Percentiles rank a stretch among this genome's conserved stretches.
These are phyloP conservation scores for Apiospora marii DNA, from an alignment of 2,329 filamentous ascomycete genomes.

Conservation along the genomic window DNA sequence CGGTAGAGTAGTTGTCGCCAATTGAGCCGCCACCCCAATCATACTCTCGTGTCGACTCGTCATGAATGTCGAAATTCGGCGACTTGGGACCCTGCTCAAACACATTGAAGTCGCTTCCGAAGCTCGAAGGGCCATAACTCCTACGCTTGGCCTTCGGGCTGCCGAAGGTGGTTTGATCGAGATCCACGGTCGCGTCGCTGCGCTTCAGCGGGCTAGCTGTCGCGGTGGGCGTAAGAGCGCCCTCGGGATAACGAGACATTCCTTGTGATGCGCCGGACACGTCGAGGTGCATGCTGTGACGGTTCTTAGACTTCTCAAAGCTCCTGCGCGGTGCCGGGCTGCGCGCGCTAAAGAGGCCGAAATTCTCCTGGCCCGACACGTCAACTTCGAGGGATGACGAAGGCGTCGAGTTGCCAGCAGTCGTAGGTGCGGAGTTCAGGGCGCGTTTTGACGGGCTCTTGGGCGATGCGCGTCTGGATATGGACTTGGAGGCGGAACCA, in stretches of 20 bases:
- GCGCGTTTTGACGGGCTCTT: constrained; percentile 84
- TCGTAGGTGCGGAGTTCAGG: constrained; percentile 73
- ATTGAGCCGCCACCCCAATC: constrained; percentile 53
- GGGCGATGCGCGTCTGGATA: constrained; percentile 75
- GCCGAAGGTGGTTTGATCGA: constrained; percentile 79
- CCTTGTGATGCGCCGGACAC: constrained; percentile 59
- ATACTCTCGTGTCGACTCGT: constrained; percentile 60
- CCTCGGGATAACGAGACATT: constrained; percentile 60
- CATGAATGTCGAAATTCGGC: constrained; percentile 59
- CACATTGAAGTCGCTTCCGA: constrained; percentile 72
- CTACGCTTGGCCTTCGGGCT: constrained; percentile 92
- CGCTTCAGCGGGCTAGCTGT: constrained; percentile 89
- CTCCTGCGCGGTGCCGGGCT: constrained; percentile 53
- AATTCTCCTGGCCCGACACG: constrained; percentile 55
- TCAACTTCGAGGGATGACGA: constrained; percentile 54
- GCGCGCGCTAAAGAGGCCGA: constrained; percentile 40
- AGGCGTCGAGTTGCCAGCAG: constrained; percentile 69
- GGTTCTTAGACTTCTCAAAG: constrained; percentile 55
- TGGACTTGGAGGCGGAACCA: constrained; percentile 59
- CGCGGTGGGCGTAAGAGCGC: constrained; percentile 56
- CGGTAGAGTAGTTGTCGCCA: constrained; percentile 44
- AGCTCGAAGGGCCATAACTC: constrained; percentile 78
- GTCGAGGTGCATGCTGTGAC: constrained; percentile 66
- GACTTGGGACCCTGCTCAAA: constrained; percentile 66
- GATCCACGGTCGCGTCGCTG: constrained; percentile 87